phyloP scores from a whole-genome alignment of 805 yeast genomes.

The Metschnikowia cubensis region DNA sequence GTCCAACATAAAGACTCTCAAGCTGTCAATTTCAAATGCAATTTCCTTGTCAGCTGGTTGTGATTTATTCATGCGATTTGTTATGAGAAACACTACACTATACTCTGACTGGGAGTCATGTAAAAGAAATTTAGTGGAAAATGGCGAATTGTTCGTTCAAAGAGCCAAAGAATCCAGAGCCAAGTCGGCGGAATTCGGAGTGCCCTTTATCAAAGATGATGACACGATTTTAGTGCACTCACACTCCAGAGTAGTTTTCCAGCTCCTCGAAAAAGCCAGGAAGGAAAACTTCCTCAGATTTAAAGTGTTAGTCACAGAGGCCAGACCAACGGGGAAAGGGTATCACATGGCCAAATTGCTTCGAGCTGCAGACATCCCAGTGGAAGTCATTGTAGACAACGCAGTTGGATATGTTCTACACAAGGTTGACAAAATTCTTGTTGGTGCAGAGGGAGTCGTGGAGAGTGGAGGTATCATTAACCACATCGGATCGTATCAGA shows the following conservation, averaged over 20 bases:
- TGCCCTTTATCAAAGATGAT: conserved; percentile 88
- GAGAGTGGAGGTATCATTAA: conserved; percentile 98
- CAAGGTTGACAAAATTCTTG: conserved; percentile 86
- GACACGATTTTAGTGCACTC: conserved; percentile 90
- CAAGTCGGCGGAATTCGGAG: conserved; percentile 82
- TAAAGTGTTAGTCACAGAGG: conserved; percentile 88
- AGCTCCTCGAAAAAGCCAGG: conserved; percentile 72
- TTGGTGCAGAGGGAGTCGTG: conserved; percentile 99
- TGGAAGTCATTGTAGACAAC: conserved; percentile 80
- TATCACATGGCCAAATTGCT: conserved; percentile 64
- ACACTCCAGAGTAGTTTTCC: conserved; percentile 82
- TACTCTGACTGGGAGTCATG: conserved; percentile 95
- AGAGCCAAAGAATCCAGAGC: conserved; percentile 89
- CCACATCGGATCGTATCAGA: conserved; percentile 90
- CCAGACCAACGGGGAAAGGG: conserved; percentile 81
- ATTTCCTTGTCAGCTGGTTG: conserved; percentile 96
- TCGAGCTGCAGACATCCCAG: conserved; percentile 75
- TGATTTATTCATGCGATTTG: conserved; percentile 92
- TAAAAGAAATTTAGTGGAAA: conserved; percentile 80
- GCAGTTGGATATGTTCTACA: conserved; percentile 92
- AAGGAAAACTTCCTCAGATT: conserved; percentile 70
- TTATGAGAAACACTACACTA: conserved; percentile 79
- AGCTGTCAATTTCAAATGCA: conserved; percentile 80
- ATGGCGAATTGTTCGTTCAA: conserved; percentile 86
- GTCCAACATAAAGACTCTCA: conserved; percentile 69